A percentile compares a stretch with the other conserved stretches of the same genome.
These are phyloP conservation scores for Priceomyces medius DNA, from an alignment of 805 yeast genomes.

Conservation along the genomic window DNA sequence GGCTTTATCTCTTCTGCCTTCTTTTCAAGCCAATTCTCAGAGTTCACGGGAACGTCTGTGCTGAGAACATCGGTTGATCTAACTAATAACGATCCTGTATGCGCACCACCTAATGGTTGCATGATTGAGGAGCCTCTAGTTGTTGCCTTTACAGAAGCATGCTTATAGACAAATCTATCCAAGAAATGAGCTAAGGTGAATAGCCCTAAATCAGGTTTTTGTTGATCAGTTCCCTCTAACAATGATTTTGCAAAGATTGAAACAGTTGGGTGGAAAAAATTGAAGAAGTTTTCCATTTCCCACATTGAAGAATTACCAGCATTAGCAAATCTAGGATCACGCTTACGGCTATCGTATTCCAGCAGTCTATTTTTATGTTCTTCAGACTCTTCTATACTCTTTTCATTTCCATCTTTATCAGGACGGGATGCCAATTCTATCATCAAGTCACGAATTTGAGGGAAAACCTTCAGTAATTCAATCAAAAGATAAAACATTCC, in stretches of 20 bases:
- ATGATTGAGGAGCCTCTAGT: constrained; percentile 89
- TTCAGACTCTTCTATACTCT: constrained; percentile 25
- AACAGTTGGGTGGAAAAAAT: constrained; percentile 92
- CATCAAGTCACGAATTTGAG: constrained; percentile 66
- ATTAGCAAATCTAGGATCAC: constrained; percentile 92
- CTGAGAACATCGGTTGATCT: constrained; percentile 50
- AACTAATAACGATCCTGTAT: constrained; percentile 67
- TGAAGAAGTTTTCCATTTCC: constrained; percentile 74
- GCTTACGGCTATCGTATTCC: constrained; percentile 76
- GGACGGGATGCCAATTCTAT: constrained; percentile 48
- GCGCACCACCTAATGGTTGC: constrained; percentile 94
- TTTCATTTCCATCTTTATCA: constrained; percentile 40
- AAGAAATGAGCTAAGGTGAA: constrained; percentile 87
- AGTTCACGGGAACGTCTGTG: constrained; percentile 69
- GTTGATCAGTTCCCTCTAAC: constrained; percentile 47
- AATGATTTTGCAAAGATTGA: constrained; percentile 72
- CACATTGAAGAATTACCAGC: constrained; percentile 81
- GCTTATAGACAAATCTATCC: constrained; percentile 92
- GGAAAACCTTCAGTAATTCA: constrained; percentile 63
- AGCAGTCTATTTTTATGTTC: constrained; percentile 14
- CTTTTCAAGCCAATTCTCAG: constrained; percentile 77
- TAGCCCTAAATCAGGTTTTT: constrained; percentile 87
- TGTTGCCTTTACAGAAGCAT: constrained; percentile 73
- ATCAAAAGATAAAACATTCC: constrained; percentile 77
- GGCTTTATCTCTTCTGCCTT: constrained; percentile 69